These are phyloP conservation scores for Phialocephala subalpina DNA, from an alignment of 2,329 filamentous ascomycete species.

Conservation along the genomic window DNA sequence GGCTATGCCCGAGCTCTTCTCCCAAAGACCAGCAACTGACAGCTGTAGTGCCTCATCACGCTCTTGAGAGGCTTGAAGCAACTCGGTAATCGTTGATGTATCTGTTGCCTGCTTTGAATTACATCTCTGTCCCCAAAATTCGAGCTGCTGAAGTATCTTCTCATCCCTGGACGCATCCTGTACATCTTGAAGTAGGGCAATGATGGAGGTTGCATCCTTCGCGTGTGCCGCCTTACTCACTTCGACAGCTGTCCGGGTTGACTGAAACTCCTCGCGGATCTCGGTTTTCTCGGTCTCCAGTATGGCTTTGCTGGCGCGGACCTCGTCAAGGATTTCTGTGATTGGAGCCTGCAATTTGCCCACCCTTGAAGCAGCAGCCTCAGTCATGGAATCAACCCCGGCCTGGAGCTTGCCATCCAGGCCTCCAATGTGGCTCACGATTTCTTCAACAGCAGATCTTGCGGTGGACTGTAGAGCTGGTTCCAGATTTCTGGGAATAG, in stretches of 20 bases:
- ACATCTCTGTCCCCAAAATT: conserved; percentile 13
- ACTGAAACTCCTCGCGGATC: background rate
- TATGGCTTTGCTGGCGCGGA: conserved; percentile 2
- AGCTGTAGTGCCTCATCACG: conserved; percentile 10
- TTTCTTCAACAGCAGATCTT: conserved; percentile 10
- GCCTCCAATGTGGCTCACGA: background rate
- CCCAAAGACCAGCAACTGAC: conserved; percentile 2
- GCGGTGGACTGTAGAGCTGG: background rate
- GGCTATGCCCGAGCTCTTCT: background rate
- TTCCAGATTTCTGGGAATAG: background rate
- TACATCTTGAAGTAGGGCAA: conserved; percentile 11
- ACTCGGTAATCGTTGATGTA: conserved; percentile 3
- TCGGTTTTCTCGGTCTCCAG: background rate
- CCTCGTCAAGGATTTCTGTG: conserved; percentile 9
- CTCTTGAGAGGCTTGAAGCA: background rate
- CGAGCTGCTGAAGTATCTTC: conserved; percentile 22
- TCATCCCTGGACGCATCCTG: conserved; percentile 20
- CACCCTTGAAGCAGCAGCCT: background rate
- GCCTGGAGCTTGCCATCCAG: conserved; percentile 3
- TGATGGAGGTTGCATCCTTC: conserved; percentile 3
- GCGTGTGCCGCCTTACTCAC: conserved; percentile 1
- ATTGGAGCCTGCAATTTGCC: background rate
- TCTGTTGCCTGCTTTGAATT: conserved; percentile 16
- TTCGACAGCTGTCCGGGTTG: background rate
- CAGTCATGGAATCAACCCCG: conserved; percentile 7